Evolutionary conservation across 164 flowering plant species (phyloP).

Genomic region (Taxillus chinensis): DNA sequence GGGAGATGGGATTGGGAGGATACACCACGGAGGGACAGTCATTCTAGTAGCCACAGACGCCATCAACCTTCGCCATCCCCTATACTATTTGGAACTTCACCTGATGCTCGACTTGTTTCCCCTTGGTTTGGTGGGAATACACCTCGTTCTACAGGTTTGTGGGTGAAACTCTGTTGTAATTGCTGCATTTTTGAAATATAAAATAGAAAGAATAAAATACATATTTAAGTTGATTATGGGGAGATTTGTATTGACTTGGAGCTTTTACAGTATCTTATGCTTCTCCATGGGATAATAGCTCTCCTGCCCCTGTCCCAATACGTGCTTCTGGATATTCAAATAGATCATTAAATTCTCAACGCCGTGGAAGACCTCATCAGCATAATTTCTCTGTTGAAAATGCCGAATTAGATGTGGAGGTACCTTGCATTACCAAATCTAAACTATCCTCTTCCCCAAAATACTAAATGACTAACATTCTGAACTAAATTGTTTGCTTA

Average conservation of each 20-base stretch:
- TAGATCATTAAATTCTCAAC: constrained; percentile 47
- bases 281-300: constrained; percentile 78
- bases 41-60: constrained; percentile 27
- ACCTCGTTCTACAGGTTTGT: constrained; percentile 48
- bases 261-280: constrained; percentile 18
- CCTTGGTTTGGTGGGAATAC: constrained; percentile 77
- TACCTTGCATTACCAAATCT: constrained; percentile 6
- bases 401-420: constrained; percentile 28
- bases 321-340: constrained; percentile 80
- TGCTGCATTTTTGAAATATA: not conserved
- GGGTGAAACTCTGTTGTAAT: not conserved
- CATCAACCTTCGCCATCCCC: constrained; percentile 80
- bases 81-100: constrained; percentile 76
- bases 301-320: constrained; percentile 86
- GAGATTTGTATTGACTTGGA: not conserved
- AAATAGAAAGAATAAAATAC: not conserved
- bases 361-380: constrained; percentile 43
- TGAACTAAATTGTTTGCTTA: not conserved
- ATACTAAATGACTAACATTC: too few species aligned
- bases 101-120: constrained; percentile 81
- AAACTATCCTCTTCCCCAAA: too few species aligned
- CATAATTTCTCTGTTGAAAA: constrained; percentile 21
- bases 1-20: constrained; percentile 94
- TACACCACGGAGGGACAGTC: constrained; percentile 55
- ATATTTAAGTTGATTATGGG: not conserved